These are phyloP conservation scores for Cyclotella kingstonii DNA, from an alignment of 108 stramenopile species.

Conservation along the genomic window DNA sequence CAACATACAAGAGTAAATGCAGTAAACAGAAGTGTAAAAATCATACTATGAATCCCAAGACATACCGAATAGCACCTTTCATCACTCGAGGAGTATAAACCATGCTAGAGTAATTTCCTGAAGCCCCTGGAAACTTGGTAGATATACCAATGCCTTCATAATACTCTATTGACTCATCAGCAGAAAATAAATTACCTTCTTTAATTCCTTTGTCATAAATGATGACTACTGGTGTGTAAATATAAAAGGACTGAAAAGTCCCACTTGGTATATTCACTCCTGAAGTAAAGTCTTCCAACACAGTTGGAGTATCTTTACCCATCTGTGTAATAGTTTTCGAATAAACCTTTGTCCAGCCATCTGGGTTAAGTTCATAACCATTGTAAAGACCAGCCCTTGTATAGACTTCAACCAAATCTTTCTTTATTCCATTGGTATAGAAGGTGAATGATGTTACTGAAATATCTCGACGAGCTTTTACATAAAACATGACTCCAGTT, in stretches of 20 bases:
- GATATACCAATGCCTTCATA: too few relatives aligned
- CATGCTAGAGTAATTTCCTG: too few relatives aligned
- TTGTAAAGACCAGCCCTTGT: constrained; percentile 11
- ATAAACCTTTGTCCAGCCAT: constrained; percentile 12
- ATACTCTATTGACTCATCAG: constrained; percentile 1
- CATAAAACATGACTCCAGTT: constrained; percentile 14
- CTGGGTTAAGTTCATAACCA: constrained; percentile 6
- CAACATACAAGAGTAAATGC: too few relatives aligned
- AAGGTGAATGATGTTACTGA: constrained; percentile 9
- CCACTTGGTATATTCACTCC: constrained; percentile 5
- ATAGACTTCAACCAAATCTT: constrained; percentile 12
- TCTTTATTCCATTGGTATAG: constrained; percentile 6
- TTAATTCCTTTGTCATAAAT: constrained; percentile 11
- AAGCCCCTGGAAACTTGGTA: too few relatives aligned
- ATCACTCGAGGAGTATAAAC: too few relatives aligned
- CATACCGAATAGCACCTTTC: too few relatives aligned
- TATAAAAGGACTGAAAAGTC: constrained; percentile 9
- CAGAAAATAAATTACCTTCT: not conserved
- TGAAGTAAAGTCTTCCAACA: constrained; percentile 3
- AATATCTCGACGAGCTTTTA: constrained; percentile 3
- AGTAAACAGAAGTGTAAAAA: too few relatives aligned
- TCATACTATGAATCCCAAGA: too few relatives aligned
- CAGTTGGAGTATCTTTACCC: not conserved
- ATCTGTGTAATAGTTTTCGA: not conserved
- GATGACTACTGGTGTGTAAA: not conserved